Base-by-base conservation (phyloP, 495 filamentous ascomycete genomes). In the Opeltia flavorubescens region DNA sequence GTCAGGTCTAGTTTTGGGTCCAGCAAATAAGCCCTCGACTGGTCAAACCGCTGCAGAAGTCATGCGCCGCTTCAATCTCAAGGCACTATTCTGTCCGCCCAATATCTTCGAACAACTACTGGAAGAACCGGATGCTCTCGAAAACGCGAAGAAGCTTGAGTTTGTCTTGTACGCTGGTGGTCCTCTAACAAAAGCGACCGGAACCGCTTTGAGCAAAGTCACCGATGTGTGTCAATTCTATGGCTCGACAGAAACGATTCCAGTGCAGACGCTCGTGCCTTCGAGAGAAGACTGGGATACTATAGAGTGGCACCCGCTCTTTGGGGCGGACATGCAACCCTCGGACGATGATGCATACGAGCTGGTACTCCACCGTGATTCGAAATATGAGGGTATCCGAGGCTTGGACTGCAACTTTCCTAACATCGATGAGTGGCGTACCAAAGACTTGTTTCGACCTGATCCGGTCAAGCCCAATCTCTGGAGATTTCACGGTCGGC, bases 371-470 rank as follows among this genome's bases (percentile, higher is more conserved):
- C 60, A 66, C 18, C 61, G 64, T 17, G 62, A 66, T 47, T 53
- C 51, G n/a, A 55, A 68, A 18, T 26, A 25, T 30, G 41, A 44
- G 21, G 41, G 41, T 6, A 44, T 44, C 18, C 58, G 62, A 6
- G 59, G 54, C 20, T 46, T 55, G 27, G 59, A 60, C 38, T 50
- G 54, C 25, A 56, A 54, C 7, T 65, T 62, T 43, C 62, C 60
- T 1, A 51, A 63, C n/a, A 17, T 59, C 3, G 48, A 69, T 2
- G 69, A 75, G 51, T 80, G 68, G 51, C 57, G 61, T 26, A 79
- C 74, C 7, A 72, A 70, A 40, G 77, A 81, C 54, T 57, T 81
- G 13, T 83, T 68, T 53, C 55, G 54, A 18, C 64, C 55, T 12
- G 74, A 80, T 47, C 69, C 72, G 0, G 65, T 58, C 3, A 49